These are phyloP conservation scores for Gliomastix tumulicola DNA, from an alignment of 2,329 filamentous ascomycete species.

Conservation along the genomic window DNA sequence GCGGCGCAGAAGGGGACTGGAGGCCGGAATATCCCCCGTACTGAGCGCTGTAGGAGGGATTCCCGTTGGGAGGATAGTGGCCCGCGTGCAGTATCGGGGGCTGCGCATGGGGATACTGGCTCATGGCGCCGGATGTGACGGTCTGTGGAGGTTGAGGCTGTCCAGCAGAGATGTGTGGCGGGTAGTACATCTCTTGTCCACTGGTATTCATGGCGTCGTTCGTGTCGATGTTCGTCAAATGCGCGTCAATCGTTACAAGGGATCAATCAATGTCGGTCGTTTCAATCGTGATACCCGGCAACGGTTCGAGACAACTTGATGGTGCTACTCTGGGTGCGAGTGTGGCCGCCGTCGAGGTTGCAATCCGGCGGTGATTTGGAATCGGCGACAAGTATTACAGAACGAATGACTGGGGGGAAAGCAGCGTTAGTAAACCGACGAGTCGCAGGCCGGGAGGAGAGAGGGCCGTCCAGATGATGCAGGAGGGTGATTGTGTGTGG, in stretches of 20 bases:
- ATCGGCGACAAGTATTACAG: neutral
- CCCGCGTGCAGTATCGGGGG: constrained; percentile 56
- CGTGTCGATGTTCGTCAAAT: constrained; percentile 14
- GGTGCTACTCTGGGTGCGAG: too few relatives aligned
- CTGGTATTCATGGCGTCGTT: constrained; percentile 70
- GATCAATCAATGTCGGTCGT: constrained; percentile 17
- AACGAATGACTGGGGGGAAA: too few relatives aligned
- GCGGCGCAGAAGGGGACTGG: constrained; percentile 67
- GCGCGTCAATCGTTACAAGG: constrained; percentile 19
- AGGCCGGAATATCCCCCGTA: constrained; percentile 75
- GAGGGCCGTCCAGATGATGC: too few relatives aligned
- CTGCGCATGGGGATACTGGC: constrained; percentile 75
- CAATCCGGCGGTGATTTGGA: too few relatives aligned
- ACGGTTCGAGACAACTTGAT: neutral
- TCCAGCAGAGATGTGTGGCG: constrained; percentile 70
- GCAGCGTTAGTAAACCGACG: too few relatives aligned
- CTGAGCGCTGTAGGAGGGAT: constrained; percentile 56
- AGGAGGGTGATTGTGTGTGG: too few relatives aligned
- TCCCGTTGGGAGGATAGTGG: constrained; percentile 48
- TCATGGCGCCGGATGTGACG: constrained; percentile 65
- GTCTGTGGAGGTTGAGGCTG: constrained; percentile 70
- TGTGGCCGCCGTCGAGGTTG: too few relatives aligned
- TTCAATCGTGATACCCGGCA: constrained; percentile 12
- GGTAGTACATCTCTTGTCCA: constrained; percentile 78
- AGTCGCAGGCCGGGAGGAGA: too few relatives aligned